Evolutionary conservation across 345 rosid species (phyloP).

Genomic region (Cardamine resedifolia): DNA sequence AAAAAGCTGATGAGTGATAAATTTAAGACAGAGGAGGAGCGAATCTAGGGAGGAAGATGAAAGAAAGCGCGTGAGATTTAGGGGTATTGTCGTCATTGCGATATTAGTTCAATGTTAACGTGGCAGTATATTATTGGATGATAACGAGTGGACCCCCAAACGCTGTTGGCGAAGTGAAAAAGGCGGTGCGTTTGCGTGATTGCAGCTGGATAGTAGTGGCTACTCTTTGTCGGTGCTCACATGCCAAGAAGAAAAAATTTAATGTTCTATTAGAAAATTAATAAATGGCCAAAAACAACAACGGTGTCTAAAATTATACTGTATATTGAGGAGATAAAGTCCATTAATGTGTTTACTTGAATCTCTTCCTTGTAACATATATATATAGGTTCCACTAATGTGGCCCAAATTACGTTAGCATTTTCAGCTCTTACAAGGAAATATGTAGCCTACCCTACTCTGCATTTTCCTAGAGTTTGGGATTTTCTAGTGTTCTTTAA

Average conservation of each 20-base stretch:
- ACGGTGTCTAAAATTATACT: no score
- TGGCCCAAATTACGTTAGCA: not conserved
- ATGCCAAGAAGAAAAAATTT: slow-evolving; percentile 13
- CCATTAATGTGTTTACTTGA: not conserved
- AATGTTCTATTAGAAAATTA: not conserved
- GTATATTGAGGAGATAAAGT: not conserved
- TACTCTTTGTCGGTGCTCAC: slow-evolving; percentile 37
- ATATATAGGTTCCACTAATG: not conserved
- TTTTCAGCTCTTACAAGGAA: not conserved
- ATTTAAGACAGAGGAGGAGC: slow-evolving; percentile 18
- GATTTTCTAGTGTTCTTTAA: not conserved
- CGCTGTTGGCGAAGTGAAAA: not conserved
- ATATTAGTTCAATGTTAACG: not conserved
- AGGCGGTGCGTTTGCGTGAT: slow-evolving; percentile 38
- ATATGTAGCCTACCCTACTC: not conserved
- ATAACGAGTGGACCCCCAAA: not conserved
- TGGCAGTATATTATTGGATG: not conserved
- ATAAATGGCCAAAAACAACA: not conserved
- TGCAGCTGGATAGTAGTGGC: slow-evolving; percentile 25
- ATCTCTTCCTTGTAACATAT: not conserved
- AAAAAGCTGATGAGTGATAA: not conserved
- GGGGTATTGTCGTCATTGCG: not conserved
- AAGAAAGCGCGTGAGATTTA: slow-evolving; percentile 29
- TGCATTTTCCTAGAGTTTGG: not conserved
- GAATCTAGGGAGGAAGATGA: slow-evolving; percentile 27